Base-by-base conservation (phyloP, 2,329 filamentous ascomycete species). In the Curvularia sp. region DNA sequence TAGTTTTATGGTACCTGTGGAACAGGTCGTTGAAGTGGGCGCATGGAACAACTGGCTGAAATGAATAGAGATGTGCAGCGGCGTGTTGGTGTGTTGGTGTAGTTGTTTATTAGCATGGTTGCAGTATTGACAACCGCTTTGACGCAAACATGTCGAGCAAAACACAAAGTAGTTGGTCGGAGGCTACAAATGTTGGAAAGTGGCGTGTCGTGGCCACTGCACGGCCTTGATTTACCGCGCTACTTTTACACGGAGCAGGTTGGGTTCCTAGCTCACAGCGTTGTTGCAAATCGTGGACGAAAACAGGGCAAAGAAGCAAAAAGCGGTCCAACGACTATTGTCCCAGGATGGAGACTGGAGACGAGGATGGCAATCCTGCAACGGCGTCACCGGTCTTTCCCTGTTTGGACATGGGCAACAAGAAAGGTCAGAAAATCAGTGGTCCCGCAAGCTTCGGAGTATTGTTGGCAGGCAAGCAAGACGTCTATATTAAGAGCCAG, bases 251-350 rank as follows among this genome's bases (percentile, higher is more conserved):
- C 31, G 33, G 33, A n/a, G 33, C 33, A n/a, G 33, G 4, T n/a
- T 3, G 4, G 33, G 6, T n/a, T 38, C 33, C 33, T 38, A 38
- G 33, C 33, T 38, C 3, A n/a, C 33, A 38, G 33, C 31, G 10
- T 38, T 38, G 33, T 2, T 13, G 33, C 33, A 6, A 15, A 38
- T n/a, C 12, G 15, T n/a, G 15, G 33, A n/a, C 15, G 33, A 38
- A 38, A 38, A 24, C 24, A 39, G n/a, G 53, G 33, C 15, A 35
- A 54, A 54, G 50, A 57, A 54, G 49, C 43, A 57, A 54, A 49
- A 38, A n/a, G 15, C 38, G 20, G 28, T 26, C 50, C 50, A 50
- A 49, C 24, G 24, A 22, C 18, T 28, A 39, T 28, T 12, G 53
- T 38, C 13, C 31, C 42, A 42, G 52, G 12, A 30, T 54, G 49